Conservation (phyloP, 2,329 filamentous ascomycete species). For the Fusarium sambucinum region DNA sequence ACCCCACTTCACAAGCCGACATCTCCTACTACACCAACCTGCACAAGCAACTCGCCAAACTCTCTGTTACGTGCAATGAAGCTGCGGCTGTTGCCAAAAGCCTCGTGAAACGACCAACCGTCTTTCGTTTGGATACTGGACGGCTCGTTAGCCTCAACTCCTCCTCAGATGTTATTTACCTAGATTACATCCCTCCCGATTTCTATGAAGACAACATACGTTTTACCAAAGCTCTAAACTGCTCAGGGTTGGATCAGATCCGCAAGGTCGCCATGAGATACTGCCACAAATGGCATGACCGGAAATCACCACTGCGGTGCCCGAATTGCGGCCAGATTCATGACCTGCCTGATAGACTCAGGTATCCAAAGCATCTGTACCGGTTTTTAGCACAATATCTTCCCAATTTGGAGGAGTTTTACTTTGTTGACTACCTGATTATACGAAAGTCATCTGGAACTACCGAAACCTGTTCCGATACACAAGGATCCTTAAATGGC, state of each 20-base stretch:
- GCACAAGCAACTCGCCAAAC: slow-evolving; percentile 46
- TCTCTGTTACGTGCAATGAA: slow-evolving; percentile 49
- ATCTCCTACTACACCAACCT: slow-evolving; percentile 51
- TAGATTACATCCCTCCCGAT: slow-evolving; percentile 52
- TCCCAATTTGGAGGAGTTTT: slow-evolving; percentile 58
- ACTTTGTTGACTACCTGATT: slow-evolving; percentile 60
- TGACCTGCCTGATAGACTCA: slow-evolving; percentile 42
- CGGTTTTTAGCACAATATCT: slow-evolving; percentile 58
- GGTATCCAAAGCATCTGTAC: slow-evolving; percentile 57
- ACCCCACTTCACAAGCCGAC: slow-evolving; percentile 49
- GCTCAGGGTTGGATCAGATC: slow-evolving; percentile 50
- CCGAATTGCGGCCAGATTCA: slow-evolving; percentile 52
- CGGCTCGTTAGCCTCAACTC: slow-evolving; percentile 49
- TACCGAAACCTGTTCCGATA: background rate
- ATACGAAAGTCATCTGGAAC: slow-evolving; percentile 45
- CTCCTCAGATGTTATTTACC: slow-evolving; percentile 50
- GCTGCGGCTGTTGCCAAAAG: slow-evolving; percentile 40
- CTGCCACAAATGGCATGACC: slow-evolving; percentile 57
- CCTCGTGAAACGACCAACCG: slow-evolving; percentile 37
- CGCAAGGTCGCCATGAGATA: slow-evolving; percentile 58
- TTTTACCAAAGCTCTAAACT: slow-evolving; percentile 47
- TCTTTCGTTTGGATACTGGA: slow-evolving; percentile 46
- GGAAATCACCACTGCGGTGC: slow-evolving; percentile 47
- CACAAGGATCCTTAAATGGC: background rate
- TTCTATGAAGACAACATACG: slow-evolving; percentile 47